phyloP scores from a whole-genome alignment of 2,329 filamentous ascomycete species.

The Cladosporium austrohemisphaericum region DNA sequence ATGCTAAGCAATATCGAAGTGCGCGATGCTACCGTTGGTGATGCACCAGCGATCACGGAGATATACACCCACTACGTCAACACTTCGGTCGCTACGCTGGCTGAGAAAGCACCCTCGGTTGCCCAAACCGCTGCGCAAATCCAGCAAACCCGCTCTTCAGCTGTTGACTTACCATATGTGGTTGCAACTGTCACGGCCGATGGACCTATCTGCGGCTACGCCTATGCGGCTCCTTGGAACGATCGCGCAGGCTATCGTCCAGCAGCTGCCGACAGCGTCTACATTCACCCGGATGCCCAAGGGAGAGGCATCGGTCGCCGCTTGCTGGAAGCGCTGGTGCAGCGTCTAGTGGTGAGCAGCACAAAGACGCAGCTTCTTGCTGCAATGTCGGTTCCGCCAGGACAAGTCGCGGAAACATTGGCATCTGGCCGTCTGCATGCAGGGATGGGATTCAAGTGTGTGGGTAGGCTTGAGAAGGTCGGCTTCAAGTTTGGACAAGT shows the following conservation, averaged over 20 bases:
- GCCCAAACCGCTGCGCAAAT: constrained; percentile 5
- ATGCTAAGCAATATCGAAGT: constrained; percentile 16
- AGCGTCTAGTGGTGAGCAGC: constrained; percentile 3
- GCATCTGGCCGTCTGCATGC: constrained; percentile 20
- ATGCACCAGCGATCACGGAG: constrained; percentile 15
- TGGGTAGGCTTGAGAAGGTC: constrained; percentile 19
- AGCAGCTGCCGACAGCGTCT: constrained; percentile 19
- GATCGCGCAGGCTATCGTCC: constrained; percentile 20
- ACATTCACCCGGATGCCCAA: constrained; percentile 19
- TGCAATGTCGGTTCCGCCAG: constrained; percentile 20
- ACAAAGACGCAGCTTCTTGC: constrained; percentile 20
- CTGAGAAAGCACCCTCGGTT: constrained; percentile 13
- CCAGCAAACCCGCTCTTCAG: constrained; percentile 11
- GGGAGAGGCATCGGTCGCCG: constrained; percentile 18
- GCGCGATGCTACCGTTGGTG: constrained; percentile 15
- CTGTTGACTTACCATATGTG: constrained; percentile 17
- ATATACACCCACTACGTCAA: constrained; percentile 21
- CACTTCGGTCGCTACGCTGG: constrained; percentile 18
- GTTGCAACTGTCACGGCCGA: constrained; percentile 15
- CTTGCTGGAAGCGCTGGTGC: constrained; percentile 18
- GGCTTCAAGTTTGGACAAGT: constrained; percentile 21
- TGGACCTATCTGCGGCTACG: constrained; percentile 17
- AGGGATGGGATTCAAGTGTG: constrained; percentile 18
- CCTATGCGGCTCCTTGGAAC: constrained; percentile 19
- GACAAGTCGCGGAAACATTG: constrained; percentile 14